A percentile compares a stretch with the other conserved stretches of the same genome.
Evolutionary conservation across 164 flowering plant genomes (phyloP).

Genomic region (Aristolochia fimbriata): DNA sequence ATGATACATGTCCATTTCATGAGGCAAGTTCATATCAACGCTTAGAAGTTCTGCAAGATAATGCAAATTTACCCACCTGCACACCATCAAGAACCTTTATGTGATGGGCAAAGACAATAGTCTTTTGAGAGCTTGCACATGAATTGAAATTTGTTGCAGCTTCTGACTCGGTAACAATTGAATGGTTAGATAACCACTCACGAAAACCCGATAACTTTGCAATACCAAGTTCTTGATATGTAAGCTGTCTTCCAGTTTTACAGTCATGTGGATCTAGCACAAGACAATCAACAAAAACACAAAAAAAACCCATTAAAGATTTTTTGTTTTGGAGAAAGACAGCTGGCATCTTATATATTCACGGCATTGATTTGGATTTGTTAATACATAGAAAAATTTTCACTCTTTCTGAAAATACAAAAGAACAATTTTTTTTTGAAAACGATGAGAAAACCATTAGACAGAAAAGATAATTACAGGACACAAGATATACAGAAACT

Average conservation of each 20-base stretch:
- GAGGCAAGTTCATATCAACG: not conserved
- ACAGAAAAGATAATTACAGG: too few species aligned
- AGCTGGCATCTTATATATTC: too few species aligned
- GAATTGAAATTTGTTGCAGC: slow-evolving; percentile 22
- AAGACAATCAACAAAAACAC: not conserved
- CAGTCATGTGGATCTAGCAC: slow-evolving; percentile 22
- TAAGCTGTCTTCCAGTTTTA: slow-evolving; percentile 28
- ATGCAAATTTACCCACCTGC: slow-evolving; percentile 39
- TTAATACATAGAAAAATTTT: too few species aligned
- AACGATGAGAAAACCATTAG: too few species aligned
- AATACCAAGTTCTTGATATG: slow-evolving; percentile 66
- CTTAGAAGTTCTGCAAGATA: not conserved
- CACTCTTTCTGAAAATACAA: too few species aligned
- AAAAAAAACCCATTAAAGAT: too few species aligned
- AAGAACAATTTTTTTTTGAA: too few species aligned
- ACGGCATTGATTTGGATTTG: too few species aligned
- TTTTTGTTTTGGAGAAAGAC: too few species aligned
- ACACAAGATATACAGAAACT: too few species aligned
- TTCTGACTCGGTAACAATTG: slow-evolving; percentile 40
- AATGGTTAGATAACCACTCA: slow-evolving; percentile 84
- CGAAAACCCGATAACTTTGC: slow-evolving; percentile 81
- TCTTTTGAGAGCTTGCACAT: slow-evolving; percentile 40
- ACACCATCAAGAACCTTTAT: slow-evolving; percentile 79
- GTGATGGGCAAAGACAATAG: slow-evolving; percentile 93
- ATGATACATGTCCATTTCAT: too few species aligned